A percentile compares a stretch with the other conserved stretches of the same genome.
These are phyloP conservation scores for Lasiodiplodia theobromae DNA, from an alignment of 2,329 filamentous ascomycete species.

Conservation along the genomic window DNA sequence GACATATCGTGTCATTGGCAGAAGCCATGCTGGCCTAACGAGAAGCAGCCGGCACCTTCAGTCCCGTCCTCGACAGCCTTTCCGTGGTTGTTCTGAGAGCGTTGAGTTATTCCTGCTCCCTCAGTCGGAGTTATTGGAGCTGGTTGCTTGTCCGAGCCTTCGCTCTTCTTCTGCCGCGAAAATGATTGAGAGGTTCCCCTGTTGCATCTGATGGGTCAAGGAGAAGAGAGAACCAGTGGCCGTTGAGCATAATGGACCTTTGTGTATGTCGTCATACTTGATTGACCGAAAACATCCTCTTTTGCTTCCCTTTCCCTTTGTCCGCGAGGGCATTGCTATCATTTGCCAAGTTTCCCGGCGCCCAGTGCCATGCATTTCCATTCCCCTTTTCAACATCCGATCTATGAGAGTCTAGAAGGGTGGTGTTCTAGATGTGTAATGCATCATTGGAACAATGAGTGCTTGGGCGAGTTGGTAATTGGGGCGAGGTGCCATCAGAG, in stretches of 20 bases:
- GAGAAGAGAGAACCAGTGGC: neutral
- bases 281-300: slow-evolving; percentile 4
- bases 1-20: slow-evolving; percentile 30
- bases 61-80: neutral
- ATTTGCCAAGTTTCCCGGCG: slow-evolving; percentile 1
- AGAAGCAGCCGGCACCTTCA: neutral
- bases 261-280: neutral
- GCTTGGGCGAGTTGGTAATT: neutral
- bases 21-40: neutral
- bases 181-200: neutral
- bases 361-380: slow-evolving; percentile 25
- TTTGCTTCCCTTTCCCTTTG: neutral
- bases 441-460: neutral
- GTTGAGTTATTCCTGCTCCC: neutral
- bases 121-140: neutral
- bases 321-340: neutral
- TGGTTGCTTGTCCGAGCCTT: neutral
- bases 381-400: neutral
- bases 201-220: neutral
- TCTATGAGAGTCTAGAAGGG: neutral
- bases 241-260: neutral
- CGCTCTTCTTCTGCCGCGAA: neutral
- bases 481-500: neutral
- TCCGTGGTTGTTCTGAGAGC: no score
- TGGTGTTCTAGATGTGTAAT: neutral